These are phyloP conservation scores for Colletotrichum trifolii DNA, from an alignment of 2,329 filamentous ascomycete genomes.

Conservation along the genomic window DNA sequence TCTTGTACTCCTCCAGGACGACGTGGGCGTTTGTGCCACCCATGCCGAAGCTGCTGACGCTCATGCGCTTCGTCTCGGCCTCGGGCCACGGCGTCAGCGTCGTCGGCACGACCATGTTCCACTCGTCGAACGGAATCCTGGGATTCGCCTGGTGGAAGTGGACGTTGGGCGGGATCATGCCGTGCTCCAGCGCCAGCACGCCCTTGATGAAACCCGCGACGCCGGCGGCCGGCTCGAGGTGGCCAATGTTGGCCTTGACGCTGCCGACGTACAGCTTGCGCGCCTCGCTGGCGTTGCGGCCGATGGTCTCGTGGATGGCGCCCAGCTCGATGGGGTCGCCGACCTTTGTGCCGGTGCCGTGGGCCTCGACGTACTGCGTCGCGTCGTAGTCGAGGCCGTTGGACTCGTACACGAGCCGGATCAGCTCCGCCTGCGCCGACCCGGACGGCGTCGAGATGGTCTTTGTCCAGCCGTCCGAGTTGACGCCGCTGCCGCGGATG, in stretches of 20 bases:
- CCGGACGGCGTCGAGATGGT: conserved; percentile 52
- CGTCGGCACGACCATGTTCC: conserved; percentile 7
- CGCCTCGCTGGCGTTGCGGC: background rate
- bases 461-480: conserved; percentile 52
- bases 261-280: conserved; percentile 16
- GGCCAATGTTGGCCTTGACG: conserved; percentile 37
- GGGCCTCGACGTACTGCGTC: conserved; percentile 26
- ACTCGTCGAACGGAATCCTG: background rate
- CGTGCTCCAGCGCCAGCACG: conserved; percentile 12
- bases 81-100: conserved; percentile 11
- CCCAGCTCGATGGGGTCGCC: conserved; percentile 13
- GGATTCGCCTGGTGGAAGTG: conserved; percentile 16
- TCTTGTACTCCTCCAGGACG: conserved; percentile 20
- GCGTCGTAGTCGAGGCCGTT: conserved; percentile 13
- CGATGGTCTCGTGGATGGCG: conserved; percentile 14
- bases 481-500: conserved; percentile 47
- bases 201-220: conserved; percentile 20
- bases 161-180: conserved; percentile 13
- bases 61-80: conserved; percentile 4
- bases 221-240: conserved; percentile 9
- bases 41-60: conserved; percentile 29
- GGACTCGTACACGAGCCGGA: conserved; percentile 21
- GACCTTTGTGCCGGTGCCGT: conserved; percentile 20
- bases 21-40: conserved; percentile 32
- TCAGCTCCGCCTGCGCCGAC: conserved; percentile 20